Percentiles rank a stretch among this genome's conserved stretches.
phyloP scores from a whole-genome alignment of 1,139 yeast genomes.

The Nakaseomyces nivariensis region DNA sequence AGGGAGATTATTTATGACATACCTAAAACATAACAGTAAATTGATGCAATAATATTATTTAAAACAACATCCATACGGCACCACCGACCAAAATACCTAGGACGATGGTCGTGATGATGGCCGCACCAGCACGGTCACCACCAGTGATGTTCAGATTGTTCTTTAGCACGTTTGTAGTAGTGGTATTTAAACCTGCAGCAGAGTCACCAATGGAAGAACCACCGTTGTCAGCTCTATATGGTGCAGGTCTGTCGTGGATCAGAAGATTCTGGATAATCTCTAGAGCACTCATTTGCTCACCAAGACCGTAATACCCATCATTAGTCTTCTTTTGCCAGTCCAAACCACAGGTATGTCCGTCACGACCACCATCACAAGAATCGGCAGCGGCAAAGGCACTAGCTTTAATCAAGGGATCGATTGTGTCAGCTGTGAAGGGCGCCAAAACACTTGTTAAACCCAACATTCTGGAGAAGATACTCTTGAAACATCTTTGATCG shows the following conservation, averaged over 20 bases:
- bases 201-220: constrained; percentile 39
- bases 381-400: constrained; percentile 60
- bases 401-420: constrained; percentile 34
- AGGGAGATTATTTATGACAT: neutral
- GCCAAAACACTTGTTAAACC: constrained; percentile 42
- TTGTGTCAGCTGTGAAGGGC: constrained; percentile 36
- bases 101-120: constrained; percentile 68
- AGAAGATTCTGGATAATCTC: constrained; percentile 50
- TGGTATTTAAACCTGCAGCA: constrained; percentile 34
- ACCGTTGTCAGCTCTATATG: constrained; percentile 37
- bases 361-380: constrained; percentile 64
- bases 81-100: constrained; percentile 51
- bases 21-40: neutral
- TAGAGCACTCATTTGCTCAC: constrained; percentile 70
- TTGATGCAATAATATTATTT: constrained; percentile 4
- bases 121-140: constrained; percentile 80
- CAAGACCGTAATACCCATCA: constrained; percentile 64
- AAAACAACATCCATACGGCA: constrained; percentile 64
- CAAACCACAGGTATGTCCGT: constrained; percentile 70
- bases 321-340: constrained; percentile 47
- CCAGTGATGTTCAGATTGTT: constrained; percentile 39
- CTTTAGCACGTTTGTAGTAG: constrained; percentile 30
- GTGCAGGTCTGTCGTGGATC: constrained; percentile 32
- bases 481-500: constrained; percentile 56
- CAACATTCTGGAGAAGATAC: constrained; percentile 47